These are phyloP conservation scores for Parmales sp. DNA, from an alignment of 108 stramenopile species.

Conservation along the genomic window DNA sequence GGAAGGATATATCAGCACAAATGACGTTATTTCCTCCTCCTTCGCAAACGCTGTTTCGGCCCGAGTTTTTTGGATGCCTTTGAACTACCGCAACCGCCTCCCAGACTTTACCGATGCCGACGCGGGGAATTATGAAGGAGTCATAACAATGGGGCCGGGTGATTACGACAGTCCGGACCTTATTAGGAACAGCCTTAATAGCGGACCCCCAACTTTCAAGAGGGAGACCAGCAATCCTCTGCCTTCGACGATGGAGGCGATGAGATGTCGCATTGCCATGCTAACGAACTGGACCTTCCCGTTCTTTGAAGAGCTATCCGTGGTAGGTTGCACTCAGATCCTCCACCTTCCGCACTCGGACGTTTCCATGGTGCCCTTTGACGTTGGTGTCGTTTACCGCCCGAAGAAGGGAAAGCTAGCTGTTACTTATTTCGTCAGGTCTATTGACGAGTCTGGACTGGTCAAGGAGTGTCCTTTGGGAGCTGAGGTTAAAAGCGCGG, in stretches of 20 bases:
- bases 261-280: neutral
- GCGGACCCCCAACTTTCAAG: neutral
- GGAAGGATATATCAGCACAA: neutral
- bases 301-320: neutral
- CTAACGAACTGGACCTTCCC: neutral
- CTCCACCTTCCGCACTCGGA: neutral
- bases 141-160: neutral
- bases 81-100: neutral
- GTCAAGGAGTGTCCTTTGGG: neutral
- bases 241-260: neutral
- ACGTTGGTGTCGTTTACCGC: neutral
- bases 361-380: neutral
- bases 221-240: neutral
- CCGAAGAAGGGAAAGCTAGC: neutral
- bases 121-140: neutral
- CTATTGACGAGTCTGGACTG: neutral
- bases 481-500: neutral
- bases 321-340: neutral
- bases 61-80: neutral
- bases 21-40: neutral
- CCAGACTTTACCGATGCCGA: neutral
- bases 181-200: neutral
- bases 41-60: neutral
- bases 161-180: neutral
- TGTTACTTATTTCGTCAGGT: neutral